Evolutionary conservation across 2,329 filamentous ascomycete species (phyloP).

Genomic region (Aspergillus piperis): DNA sequence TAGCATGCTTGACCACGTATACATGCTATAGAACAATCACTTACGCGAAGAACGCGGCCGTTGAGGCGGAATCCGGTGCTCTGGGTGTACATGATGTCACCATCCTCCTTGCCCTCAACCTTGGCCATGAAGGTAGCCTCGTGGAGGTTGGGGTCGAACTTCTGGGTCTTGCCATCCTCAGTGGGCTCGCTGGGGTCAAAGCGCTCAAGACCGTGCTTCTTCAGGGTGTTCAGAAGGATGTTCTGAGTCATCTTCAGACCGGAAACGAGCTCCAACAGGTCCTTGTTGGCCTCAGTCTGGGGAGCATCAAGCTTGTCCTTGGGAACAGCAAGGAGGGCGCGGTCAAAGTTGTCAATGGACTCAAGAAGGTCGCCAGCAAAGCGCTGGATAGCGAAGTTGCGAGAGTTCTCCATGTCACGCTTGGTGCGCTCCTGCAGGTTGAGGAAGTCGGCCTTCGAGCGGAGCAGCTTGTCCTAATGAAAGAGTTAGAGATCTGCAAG

Average conservation of each 20-base stretch:
- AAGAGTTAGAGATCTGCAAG: neutral
- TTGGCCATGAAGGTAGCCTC: slow-evolving; percentile 96
- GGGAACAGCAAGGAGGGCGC: slow-evolving; percentile 78
- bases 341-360: slow-evolving; percentile 95
- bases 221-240: slow-evolving; percentile 82
- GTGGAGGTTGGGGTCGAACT: slow-evolving; percentile 95
- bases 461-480: slow-evolving; percentile 84
- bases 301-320: slow-evolving; percentile 65
- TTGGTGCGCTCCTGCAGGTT: slow-evolving; percentile 95
- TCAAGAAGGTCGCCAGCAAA: slow-evolving; percentile 96
- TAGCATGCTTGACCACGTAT: neutral
- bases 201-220: slow-evolving; percentile 91
- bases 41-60: slow-evolving; percentile 74
- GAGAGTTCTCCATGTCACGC: slow-evolving; percentile 83
- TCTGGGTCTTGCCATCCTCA: slow-evolving; percentile 62
- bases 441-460: slow-evolving; percentile 92
- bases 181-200: slow-evolving; percentile 66
- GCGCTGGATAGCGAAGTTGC: slow-evolving; percentile 89
- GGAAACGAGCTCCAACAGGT: slow-evolving; percentile 78
- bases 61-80: slow-evolving; percentile 96
- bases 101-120: slow-evolving; percentile 83
- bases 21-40: slow-evolving; percentile 19
- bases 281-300: slow-evolving; percentile 62
- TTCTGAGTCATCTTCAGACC: slow-evolving; percentile 94
- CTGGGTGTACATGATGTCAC: slow-evolving; percentile 87